phyloP scores from a whole-genome alignment of 768 basidiomycete genomes.

The Imleria badia region DNA sequence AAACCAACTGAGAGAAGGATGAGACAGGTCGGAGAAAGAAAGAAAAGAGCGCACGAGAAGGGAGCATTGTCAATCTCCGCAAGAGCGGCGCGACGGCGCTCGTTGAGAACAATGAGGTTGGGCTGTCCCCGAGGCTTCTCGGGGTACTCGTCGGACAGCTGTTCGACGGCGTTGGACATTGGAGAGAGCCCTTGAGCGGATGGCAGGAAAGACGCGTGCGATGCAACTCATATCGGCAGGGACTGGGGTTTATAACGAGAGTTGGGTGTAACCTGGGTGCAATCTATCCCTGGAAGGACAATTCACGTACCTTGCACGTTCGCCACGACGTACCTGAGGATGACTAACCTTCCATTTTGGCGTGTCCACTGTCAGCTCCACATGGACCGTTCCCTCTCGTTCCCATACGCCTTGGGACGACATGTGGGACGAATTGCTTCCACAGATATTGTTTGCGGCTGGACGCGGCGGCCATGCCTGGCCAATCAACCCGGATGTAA shows the following conservation, averaged over 20 bases:
- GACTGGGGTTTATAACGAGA: slow-evolving; percentile 7
- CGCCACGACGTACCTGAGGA: background rate
- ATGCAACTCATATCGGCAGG: background rate
- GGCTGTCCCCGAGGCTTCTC: slow-evolving; percentile 21
- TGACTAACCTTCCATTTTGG: too few relatives aligned
- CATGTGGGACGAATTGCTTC: too few relatives aligned
- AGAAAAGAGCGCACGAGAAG: slow-evolving; percentile 60
- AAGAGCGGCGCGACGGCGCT: slow-evolving; percentile 76
- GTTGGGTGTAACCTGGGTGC: too few relatives aligned
- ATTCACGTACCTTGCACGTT: slow-evolving; percentile 32
- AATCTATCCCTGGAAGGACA: background rate
- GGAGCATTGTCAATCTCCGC: slow-evolving; percentile 84
- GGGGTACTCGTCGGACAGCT: slow-evolving; percentile 29
- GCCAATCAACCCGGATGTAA: too few relatives aligned
- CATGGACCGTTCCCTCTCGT: too few relatives aligned
- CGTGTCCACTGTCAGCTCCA: too few relatives aligned
- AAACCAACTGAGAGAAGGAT: slow-evolving; percentile 58
- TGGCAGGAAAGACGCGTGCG: background rate
- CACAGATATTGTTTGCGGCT: too few relatives aligned
- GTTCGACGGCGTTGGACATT: slow-evolving; percentile 25
- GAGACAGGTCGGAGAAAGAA: background rate
- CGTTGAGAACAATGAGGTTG: slow-evolving; percentile 50
- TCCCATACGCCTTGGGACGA: too few relatives aligned
- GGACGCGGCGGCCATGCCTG: too few relatives aligned
- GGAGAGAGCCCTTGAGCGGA: background rate